phyloP scores from a whole-genome alignment of 176 grass and related monocot genomes.

The Oryza punctata region DNA sequence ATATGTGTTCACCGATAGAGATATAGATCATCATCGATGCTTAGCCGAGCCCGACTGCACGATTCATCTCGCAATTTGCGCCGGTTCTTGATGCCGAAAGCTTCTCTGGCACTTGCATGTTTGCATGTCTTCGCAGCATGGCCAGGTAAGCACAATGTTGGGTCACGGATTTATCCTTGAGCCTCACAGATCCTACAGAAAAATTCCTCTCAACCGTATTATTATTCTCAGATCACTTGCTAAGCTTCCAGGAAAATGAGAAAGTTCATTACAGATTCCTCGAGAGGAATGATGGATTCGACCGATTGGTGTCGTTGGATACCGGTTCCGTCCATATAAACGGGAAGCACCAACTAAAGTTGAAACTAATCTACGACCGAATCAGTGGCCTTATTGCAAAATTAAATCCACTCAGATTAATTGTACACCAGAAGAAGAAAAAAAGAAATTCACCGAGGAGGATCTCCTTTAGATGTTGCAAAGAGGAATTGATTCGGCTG shows the following conservation, averaged over 20 bases:
- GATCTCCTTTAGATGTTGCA: slow-evolving; percentile 2
- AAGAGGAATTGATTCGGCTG: not conserved
- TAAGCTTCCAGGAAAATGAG: not conserved
- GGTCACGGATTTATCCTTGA: not conserved
- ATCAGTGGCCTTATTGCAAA: not conserved
- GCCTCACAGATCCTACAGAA: not conserved
- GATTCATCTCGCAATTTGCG: slow-evolving; percentile 15
- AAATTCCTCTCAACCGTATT: not conserved
- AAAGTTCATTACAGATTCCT: not conserved
- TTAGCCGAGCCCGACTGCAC: not conserved
- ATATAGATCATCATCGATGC: not conserved
- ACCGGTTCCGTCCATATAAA: not conserved
- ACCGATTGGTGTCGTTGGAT: not conserved
- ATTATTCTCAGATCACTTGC: not conserved
- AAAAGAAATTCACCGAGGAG: not conserved
- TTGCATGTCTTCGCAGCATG: not conserved
- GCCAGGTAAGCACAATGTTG: not conserved
- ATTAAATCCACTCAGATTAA: not conserved
- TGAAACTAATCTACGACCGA: not conserved
- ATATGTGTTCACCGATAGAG: not conserved
- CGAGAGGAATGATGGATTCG: not conserved
- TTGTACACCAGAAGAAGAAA: not conserved
- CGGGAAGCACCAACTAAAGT: not conserved
- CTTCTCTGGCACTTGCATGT: not conserved
- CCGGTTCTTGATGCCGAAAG: not conserved